Conservation (phyloP, 2,329 filamentous ascomycete species). For the Aspergillus puulaauensis region DNA sequence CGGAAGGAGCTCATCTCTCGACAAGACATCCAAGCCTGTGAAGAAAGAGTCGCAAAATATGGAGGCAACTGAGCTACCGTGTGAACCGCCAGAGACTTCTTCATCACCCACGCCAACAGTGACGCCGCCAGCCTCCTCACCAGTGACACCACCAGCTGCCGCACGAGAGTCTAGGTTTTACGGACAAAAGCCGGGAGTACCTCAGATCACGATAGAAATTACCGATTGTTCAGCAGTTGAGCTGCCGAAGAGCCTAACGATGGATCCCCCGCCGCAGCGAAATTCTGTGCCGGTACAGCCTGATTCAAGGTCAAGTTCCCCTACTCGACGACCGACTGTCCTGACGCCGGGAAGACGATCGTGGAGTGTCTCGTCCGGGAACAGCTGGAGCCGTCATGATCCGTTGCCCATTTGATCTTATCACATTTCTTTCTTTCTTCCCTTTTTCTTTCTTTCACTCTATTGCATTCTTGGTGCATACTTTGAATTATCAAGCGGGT, state of each 20-base stretch:
- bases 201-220: conserved; percentile 1
- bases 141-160: not conserved
- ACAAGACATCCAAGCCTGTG: not conserved
- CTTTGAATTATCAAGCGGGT: not conserved
- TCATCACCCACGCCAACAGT: not conserved
- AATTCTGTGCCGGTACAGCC: not conserved
- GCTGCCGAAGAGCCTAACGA: not conserved
- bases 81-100: not conserved
- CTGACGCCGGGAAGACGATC: not conserved
- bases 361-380: not conserved
- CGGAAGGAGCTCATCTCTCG: not conserved
- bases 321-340: not conserved
- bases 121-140: not conserved
- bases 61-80: not conserved
- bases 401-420: not conserved
- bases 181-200: not conserved
- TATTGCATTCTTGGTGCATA: not conserved
- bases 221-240: not conserved
- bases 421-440: too few species aligned
- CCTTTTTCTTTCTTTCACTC: too few species aligned
- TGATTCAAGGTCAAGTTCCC: not conserved
- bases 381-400: conserved; percentile 3
- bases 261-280: not conserved
- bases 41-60: not conserved
- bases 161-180: not conserved